These are phyloP conservation scores for Penicillium daleae DNA, from an alignment of 495 filamentous ascomycete genomes.

Conservation along the genomic window DNA sequence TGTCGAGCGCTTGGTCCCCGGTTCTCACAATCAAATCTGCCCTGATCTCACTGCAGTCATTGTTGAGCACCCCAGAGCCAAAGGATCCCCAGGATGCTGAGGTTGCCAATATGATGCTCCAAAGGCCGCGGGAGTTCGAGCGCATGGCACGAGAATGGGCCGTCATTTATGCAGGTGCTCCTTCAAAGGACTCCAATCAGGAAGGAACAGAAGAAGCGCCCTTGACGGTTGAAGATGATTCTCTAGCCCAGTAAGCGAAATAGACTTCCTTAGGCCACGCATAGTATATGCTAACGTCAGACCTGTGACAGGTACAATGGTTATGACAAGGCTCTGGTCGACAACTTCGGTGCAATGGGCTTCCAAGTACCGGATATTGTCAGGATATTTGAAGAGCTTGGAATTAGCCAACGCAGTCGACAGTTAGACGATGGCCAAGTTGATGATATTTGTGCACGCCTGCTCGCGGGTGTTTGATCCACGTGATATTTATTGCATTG, in stretches of 20 bases:
- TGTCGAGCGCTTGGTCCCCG: conserved; percentile 88
- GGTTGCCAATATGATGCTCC: conserved; percentile 88
- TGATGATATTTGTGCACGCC: conserved; percentile 83
- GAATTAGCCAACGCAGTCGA: conserved; percentile 75
- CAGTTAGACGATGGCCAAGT: conserved; percentile 83
- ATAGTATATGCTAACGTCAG: conserved; percentile 28
- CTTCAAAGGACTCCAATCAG: conserved; percentile 54
- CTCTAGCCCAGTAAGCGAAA: conserved; percentile 44
- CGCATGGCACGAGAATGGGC: conserved; percentile 90
- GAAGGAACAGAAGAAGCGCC: conserved; percentile 44
- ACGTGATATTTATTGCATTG: background rate
- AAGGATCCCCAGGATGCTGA: conserved; percentile 97
- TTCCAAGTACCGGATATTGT: conserved; percentile 91
- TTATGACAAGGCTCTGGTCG: conserved; percentile 83
- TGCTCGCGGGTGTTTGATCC: conserved; percentile 61
- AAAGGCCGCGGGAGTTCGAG: conserved; percentile 76
- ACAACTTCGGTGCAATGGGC: conserved; percentile 91
- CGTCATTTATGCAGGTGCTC: conserved; percentile 79
- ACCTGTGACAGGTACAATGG: conserved; percentile 78
- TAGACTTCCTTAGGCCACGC: conserved; percentile 40
- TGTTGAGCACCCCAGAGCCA: conserved; percentile 91
- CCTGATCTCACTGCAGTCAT: conserved; percentile 86
- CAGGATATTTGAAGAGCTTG: conserved; percentile 77
- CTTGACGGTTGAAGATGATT: conserved; percentile 38
- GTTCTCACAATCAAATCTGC: conserved; percentile 96